These are phyloP conservation scores for Allium fistulosum DNA, from an alignment of 106 monocot genomes.

Conservation along the genomic window DNA sequence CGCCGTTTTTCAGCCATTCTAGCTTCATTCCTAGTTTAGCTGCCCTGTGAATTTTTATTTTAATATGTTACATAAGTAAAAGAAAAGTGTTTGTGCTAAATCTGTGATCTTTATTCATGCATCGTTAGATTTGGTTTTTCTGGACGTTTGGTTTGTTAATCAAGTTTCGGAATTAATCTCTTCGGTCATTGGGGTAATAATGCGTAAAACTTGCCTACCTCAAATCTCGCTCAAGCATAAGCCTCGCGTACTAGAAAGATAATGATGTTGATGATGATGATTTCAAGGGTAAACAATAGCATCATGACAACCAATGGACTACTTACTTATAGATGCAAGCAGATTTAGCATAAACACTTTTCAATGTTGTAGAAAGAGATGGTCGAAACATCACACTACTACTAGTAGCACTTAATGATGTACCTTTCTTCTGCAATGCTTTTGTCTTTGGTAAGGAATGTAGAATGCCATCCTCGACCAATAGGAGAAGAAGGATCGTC, in stretches of 20 bases:
- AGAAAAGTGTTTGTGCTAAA: not conserved
- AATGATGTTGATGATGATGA: not conserved
- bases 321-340: no score
- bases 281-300: no score
- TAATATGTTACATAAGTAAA: not conserved
- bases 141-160: not conserved
- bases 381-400: not conserved
- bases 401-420: not conserved
- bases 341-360: no score
- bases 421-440: slow-evolving; percentile 75
- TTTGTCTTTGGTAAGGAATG: slow-evolving; percentile 78
- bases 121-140: no score
- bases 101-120: not conserved
- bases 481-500: slow-evolving; percentile 85
- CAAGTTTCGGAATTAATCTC: no score
- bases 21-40: slow-evolving; percentile 61
- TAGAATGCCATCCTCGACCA: slow-evolving; percentile 94
- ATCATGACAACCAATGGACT: no score
- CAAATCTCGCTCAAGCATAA: no score
- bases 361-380: not conserved
- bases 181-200: no score
- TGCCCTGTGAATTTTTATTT: slow-evolving; percentile 39
- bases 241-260: not conserved
- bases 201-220: no score
- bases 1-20: slow-evolving; percentile 79